Evolutionary conservation across 306 rosid species (phyloP).

Genomic region (Medicago ruthenica): DNA sequence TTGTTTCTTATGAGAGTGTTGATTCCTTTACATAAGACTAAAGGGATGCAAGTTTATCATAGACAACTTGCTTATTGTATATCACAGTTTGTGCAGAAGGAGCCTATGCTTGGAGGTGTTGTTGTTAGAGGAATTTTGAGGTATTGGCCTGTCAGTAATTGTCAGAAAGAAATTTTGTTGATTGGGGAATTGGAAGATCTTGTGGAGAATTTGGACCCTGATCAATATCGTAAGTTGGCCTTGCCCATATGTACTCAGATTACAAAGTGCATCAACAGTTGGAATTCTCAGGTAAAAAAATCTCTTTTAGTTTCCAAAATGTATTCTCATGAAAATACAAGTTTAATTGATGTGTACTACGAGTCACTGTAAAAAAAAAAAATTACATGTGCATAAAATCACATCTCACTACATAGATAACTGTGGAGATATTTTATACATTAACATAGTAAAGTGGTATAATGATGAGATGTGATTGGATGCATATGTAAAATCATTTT

Average conservation of each 20-base stretch:
- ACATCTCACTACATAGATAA: no score
- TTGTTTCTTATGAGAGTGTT: constrained; percentile 82
- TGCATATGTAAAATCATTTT: no score
- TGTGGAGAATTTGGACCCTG: constrained; percentile 75
- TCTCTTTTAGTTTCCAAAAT: background rate
- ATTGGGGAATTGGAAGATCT: constrained; percentile 86
- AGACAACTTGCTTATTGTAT: constrained; percentile 82
- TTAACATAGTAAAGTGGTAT: no score
- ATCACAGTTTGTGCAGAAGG: constrained; percentile 87
- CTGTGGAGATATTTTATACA: no score
- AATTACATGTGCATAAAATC: no score
- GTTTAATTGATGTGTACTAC: no score
- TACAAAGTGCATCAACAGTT: constrained; percentile 74
- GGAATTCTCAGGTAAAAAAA: constrained; percentile 78
- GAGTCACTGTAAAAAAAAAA: no score
- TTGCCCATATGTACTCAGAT: constrained; percentile 69
- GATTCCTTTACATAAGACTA: constrained; percentile 80
- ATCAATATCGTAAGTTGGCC: constrained; percentile 79
- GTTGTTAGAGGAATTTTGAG: constrained; percentile 76
- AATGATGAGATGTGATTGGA: no score
- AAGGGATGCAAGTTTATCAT: constrained; percentile 70
- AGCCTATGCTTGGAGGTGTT: constrained; percentile 84
- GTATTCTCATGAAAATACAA: background rate
- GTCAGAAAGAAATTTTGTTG: constrained; percentile 76
- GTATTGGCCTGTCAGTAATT: constrained; percentile 84